These are phyloP conservation scores for Endotrypanum monterogeii DNA, from an alignment of 208 protist genomes.

Conservation along the genomic window DNA sequence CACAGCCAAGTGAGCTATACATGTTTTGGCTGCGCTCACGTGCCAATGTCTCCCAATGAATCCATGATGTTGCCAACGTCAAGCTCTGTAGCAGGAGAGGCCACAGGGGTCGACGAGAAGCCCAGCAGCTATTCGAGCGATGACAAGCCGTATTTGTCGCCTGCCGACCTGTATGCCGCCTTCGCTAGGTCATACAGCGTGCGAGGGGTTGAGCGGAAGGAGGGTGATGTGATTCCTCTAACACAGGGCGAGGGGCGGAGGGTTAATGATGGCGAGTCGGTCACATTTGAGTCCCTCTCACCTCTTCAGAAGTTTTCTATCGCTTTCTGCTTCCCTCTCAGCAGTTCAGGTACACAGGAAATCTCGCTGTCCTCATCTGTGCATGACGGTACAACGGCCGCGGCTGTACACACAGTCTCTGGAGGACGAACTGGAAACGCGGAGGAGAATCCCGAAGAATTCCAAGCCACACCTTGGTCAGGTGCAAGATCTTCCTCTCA, in stretches of 20 bases:
- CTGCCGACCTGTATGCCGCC: conserved; percentile 11
- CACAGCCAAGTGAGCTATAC: conserved; percentile 40
- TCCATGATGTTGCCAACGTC: background rate
- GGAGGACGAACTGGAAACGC: background rate
- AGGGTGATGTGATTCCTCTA: too few species aligned
- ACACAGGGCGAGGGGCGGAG: background rate
- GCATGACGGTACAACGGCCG: background rate
- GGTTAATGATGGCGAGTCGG: background rate
- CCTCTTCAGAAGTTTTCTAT: conserved; percentile 25
- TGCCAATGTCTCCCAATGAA: conserved; percentile 4
- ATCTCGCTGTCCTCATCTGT: background rate
- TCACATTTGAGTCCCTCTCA: conserved; percentile 4
- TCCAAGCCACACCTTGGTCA: too few species aligned
- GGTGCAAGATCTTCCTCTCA: background rate
- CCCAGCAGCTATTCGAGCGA: background rate
- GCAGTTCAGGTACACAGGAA: background rate
- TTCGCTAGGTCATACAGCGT: background rate
- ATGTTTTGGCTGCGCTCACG: conserved; percentile 46
- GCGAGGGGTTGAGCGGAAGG: background rate
- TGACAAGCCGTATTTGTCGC: background rate
- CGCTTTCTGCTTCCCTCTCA: conserved; percentile 25
- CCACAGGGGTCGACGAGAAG: background rate
- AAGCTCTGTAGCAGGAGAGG: background rate
- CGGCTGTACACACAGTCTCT: too few species aligned
- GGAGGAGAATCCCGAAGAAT: background rate